Evolutionary conservation across 805 yeast species (phyloP), one percentile per base, ranked within the genome.

Genomic region (Vanderwaltozyma polyspora): DNA sequence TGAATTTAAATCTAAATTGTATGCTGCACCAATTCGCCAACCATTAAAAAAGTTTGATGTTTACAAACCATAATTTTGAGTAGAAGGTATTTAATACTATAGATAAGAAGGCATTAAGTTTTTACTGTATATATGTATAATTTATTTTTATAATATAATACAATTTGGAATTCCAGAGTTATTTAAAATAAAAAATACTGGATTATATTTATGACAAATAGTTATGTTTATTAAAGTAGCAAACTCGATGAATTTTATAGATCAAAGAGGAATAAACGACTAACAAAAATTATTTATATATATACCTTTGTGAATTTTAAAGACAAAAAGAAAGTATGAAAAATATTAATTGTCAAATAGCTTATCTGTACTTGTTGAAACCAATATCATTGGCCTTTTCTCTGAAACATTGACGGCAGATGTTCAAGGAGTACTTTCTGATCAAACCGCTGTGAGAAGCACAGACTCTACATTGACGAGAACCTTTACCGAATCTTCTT

Each of bases 341-440:
- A 5, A 7, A 19, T 7, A 9, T 7, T 13, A 29, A 4, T 29
- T 16, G 17, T 31, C 10, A 18, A 21, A 32, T 28, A 22, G 44
- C 57, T 84, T 87, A 87, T 77, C 95, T 89, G 87, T 72, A 82
- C 77, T 91, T 91, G 91, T 76, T 68, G 94, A 91, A 91, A 66
- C 99, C 99, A 67, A 91, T 91, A 73, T 91, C 97, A 68, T 74
- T 66, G 62, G 99, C 97, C 75, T 77, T 89, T 76, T 91, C 99
- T 79, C 99, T 87, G 97, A 91, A 91, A 75, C 95, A 89, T 78
- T 91, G 99, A 83, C 99, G 94, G 76, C 96, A 89, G 79, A 91
- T 78, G 87, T 86, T 80, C 66, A 91, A 75, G 65, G 94, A 98
- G 91, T 91, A 91, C 78, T 91, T 91, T 85, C 99, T 89, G 79